Evolutionary conservation across 768 basidiomycete species (phyloP).

Genomic region (Imleria badia): DNA sequence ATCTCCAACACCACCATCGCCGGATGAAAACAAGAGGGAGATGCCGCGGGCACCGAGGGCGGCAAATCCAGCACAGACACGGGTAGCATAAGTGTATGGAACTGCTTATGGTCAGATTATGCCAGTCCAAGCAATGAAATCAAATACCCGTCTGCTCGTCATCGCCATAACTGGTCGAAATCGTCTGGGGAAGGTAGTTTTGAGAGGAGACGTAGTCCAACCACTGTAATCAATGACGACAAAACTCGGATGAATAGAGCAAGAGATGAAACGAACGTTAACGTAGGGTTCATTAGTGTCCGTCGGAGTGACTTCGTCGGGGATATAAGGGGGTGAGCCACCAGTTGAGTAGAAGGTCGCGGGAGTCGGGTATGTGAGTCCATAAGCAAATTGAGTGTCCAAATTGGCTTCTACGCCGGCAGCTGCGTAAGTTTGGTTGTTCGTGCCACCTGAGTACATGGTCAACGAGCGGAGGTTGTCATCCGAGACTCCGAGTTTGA

Average conservation of each 20-base stretch:
- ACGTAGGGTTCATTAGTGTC: slow-evolving; percentile 52
- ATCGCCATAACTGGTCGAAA: slow-evolving; percentile 74
- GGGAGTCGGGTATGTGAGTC: slow-evolving; percentile 60
- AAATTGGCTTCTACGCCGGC: slow-evolving; percentile 68
- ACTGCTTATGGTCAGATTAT: slow-evolving; percentile 36
- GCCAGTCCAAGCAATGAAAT: not conserved
- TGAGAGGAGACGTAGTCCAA: slow-evolving; percentile 54
- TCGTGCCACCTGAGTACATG: slow-evolving; percentile 49
- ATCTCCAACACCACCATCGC: slow-evolving; percentile 71
- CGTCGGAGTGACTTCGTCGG: slow-evolving; percentile 40
- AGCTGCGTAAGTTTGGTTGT: slow-evolving; percentile 51
- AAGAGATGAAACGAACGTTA: slow-evolving; percentile 31
- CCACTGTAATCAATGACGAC: slow-evolving; percentile 44
- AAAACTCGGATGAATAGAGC: not conserved
- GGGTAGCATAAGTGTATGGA: slow-evolving; percentile 54
- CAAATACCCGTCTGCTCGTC: slow-evolving; percentile 64
- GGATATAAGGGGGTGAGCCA: slow-evolving; percentile 58
- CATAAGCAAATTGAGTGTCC: slow-evolving; percentile 67
- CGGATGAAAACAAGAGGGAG: slow-evolving; percentile 63
- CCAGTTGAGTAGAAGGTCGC: slow-evolving; percentile 61
- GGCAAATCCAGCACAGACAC: slow-evolving; percentile 62
- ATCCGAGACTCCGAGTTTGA: not conserved
- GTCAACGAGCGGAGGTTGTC: slow-evolving; percentile 3
- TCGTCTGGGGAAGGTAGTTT: slow-evolving; percentile 51
- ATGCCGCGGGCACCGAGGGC: slow-evolving; percentile 67